Base-by-base conservation (phyloP, 2,329 filamentous ascomycete genomes). In the Tolypocladium tundrense region DNA sequence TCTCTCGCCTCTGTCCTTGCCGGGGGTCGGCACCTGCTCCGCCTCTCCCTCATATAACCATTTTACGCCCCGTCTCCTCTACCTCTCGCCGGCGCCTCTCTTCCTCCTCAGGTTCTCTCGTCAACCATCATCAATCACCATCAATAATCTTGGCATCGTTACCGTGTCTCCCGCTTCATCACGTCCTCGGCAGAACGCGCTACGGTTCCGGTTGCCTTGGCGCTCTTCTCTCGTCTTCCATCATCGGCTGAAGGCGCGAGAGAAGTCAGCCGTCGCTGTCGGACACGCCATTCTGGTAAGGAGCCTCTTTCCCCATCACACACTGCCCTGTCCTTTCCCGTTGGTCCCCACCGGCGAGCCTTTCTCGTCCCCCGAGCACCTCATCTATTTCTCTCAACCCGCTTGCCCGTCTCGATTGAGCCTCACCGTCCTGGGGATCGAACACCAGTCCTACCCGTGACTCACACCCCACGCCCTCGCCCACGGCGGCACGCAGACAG, bases 31-130 rank as follows among this genome's bases (percentile, higher is more conserved):
- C 54, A 55, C 58, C 63, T 60, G 33, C 59, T 55, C 56, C 54
- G 58, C 48, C 57, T 60, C 56, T 61, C 52, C 59, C 61, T 66
- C 63, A 66, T 67, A 67, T 67, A 66, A 63, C 59, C 65, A 60
- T 63, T 48, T 64, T 61, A 56, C 61, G 60, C 65, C 64, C 48
- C 48, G 31, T 59, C 61, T 60, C 63, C 58, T 35, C 33, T 54
- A 24, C 42, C 54, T 39, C 37, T 16, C 37, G 14, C 54, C 37
- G 57, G 27, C 19, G 5, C 41, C 43, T 37, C 40, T 31, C 45
- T n/a, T 11, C 5, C 27, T 31, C 33, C 19, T 54, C 19, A 5
- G 27, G 14, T n/a, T 35, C 48, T 51, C 27, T 51, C 31, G 8
- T 31, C 48, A 35, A 21, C 48, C 31, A 33, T 35, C 16, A 13